These are phyloP conservation scores for Candida michaelii DNA, from an alignment of 805 yeast genomes.

Conservation along the genomic window DNA sequence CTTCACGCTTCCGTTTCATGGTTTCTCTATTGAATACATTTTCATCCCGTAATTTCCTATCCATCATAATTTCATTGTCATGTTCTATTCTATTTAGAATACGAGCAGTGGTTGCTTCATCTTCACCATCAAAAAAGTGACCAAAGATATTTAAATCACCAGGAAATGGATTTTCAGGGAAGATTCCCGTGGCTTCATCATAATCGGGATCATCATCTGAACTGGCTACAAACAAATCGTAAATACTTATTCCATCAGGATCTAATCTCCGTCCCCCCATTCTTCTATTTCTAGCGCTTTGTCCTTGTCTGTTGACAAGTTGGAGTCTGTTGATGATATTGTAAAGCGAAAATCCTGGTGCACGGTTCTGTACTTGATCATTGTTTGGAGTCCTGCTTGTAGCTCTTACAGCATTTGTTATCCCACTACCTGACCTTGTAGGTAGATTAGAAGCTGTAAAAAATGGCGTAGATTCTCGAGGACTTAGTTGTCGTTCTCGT, in stretches of 20 bases:
- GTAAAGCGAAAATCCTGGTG: too few relatives aligned
- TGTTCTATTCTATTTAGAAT: slow-evolving; percentile 39
- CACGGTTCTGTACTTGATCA: too few relatives aligned
- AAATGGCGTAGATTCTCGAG: neutral
- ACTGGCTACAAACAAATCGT: too few relatives aligned
- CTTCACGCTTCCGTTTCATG: slow-evolving; percentile 28
- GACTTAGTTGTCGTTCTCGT: slow-evolving; percentile 2
- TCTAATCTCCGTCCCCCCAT: too few relatives aligned
- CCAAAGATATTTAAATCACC: neutral
- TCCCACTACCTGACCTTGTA: too few relatives aligned
- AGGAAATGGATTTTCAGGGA: slow-evolving; percentile 2
- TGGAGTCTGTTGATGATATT: neutral
- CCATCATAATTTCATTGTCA: slow-evolving; percentile 39
- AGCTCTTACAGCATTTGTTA: too few relatives aligned
- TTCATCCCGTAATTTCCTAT: slow-evolving; percentile 31
- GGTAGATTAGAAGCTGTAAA: neutral
- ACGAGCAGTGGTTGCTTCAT: slow-evolving; percentile 15
- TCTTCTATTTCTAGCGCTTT: slow-evolving; percentile 3
- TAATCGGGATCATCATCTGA: slow-evolving; percentile 11
- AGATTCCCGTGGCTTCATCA: slow-evolving; percentile 1
- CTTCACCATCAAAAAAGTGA: neutral
- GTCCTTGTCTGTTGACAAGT: slow-evolving; percentile 3
- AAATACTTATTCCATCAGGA: too few relatives aligned
- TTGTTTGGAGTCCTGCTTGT: too few relatives aligned
- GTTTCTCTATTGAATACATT: slow-evolving; percentile 29